Evolutionary conservation across 495 filamentous ascomycete species (phyloP), one percentile per base, ranked within the genome.

Genomic region (Letharia columbiana): DNA sequence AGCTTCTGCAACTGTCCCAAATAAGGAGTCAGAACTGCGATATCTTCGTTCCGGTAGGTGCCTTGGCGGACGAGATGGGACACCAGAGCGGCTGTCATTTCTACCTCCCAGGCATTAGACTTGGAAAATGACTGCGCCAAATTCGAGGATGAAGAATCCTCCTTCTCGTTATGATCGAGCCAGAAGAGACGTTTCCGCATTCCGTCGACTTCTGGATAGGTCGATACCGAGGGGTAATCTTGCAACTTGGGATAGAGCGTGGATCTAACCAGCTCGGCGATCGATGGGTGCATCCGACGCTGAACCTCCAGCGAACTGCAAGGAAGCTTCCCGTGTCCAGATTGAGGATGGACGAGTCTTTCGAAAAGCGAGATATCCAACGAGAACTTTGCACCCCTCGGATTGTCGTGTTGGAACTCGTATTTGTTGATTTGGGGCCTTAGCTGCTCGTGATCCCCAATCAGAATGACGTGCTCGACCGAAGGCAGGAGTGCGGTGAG

Each of bases 11-110:
- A 76, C 70, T 96, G 91, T 13, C 88, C 87, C 11, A 87, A 73
- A 69, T 92, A 91, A 0, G 89, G 91, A 3, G 90, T 92, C 2
- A 95, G 68, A 12, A 96, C 84, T 4, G 90, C 89, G 72, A 96
- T 92, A 60, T 95, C 89, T 0, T 80, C 78, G 2, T 70, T 75
- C 45, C 70, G n/a, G 68, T 93, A 93, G 2, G 69, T 70, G 5
- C 89, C 87, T 69, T 95, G 90, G 2, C 77, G 77, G n/a, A 90
- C 75, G 12, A 96, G 79, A 73, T 96, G 89, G 4, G 80, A 80
- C 4, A 94, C 86, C 1, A 95, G 75, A 13, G 84, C 78, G 47
- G 79, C 76, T 0, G 81, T 80, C 82, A 94, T 85, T 1, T 86
- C 77, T 6, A 91, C 76, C 72, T 96, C 91, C 54, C 78, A 85